Percentiles rank a stretch among this genome's conserved stretches.
phyloP scores from a whole-genome alignment of 2,329 filamentous ascomycete genomes.

The Colletotrichum cuscutae region DNA sequence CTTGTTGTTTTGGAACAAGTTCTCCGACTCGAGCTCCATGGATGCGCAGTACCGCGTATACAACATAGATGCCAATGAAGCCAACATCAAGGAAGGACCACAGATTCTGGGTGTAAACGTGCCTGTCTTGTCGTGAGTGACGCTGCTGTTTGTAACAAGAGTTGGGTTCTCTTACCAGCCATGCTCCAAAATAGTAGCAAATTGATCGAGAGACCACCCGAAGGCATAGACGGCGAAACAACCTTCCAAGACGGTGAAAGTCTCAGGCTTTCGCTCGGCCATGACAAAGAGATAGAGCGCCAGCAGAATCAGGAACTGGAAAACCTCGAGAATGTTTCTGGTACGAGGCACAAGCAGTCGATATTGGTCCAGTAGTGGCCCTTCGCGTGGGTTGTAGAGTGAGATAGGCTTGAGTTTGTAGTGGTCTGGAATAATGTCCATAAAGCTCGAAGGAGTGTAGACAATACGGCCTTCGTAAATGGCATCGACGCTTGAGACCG shows the following conservation, averaged over 20 bases:
- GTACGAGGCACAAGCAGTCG: conserved; percentile 85
- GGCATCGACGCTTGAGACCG: conserved; percentile 67
- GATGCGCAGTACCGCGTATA: conserved; percentile 75
- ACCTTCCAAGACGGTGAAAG: conserved; percentile 68
- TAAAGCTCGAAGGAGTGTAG: conserved; percentile 83
- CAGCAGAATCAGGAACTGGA: conserved; percentile 78
- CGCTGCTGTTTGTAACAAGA: neutral
- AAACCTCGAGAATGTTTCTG: conserved; percentile 78
- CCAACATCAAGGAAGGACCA: conserved; percentile 89
- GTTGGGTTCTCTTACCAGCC: conserved; percentile 58
- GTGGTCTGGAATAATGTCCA: conserved; percentile 86
- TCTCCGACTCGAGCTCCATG: conserved; percentile 67
- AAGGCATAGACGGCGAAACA: conserved; percentile 78
- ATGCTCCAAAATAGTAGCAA: conserved; percentile 81
- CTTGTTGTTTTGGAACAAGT: conserved; percentile 67
- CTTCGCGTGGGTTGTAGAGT: conserved; percentile 80
- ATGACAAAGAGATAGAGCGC: conserved; percentile 78
- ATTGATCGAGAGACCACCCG: conserved; percentile 83
- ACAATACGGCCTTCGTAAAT: conserved; percentile 85
- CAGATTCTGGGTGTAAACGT: conserved; percentile 86
- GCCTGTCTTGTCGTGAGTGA: conserved; percentile 56
- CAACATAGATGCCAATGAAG: conserved; percentile 77
- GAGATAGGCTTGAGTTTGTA: conserved; percentile 88
- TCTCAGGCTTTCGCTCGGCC: conserved; percentile 70
- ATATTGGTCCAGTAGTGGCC: conserved; percentile 84